These are phyloP conservation scores for Chloranthus sessilifolius DNA, from an alignment of 164 flowering plant genomes.

Conservation along the genomic window DNA sequence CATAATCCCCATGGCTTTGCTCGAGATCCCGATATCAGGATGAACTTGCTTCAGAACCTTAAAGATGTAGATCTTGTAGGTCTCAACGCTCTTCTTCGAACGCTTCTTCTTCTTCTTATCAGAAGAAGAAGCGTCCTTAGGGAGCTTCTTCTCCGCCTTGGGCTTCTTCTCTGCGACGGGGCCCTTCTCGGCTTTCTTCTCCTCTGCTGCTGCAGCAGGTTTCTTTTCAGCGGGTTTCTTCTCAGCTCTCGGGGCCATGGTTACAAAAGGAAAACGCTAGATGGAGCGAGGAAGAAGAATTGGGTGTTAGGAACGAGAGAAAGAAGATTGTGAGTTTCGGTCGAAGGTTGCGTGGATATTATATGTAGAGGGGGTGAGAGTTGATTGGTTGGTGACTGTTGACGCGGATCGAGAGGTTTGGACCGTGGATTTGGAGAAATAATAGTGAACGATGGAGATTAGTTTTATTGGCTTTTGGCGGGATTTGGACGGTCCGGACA, in stretches of 20 bases:
- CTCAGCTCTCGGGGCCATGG: slow-evolving; percentile 32
- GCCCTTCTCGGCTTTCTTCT: slow-evolving; percentile 24
- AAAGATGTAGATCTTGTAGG: slow-evolving; percentile 31
- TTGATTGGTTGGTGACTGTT: slow-evolving; percentile 17
- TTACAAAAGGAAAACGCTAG: neutral
- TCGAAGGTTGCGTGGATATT: neutral
- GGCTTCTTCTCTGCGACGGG: slow-evolving; percentile 24
- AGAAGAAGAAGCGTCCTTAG: slow-evolving; percentile 14
- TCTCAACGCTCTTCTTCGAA: slow-evolving; percentile 26
- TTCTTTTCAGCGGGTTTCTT: slow-evolving; percentile 29
- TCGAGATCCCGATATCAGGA: slow-evolving; percentile 30
- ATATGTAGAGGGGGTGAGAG: neutral
- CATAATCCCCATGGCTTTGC: slow-evolving; percentile 49
- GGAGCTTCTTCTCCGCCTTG: slow-evolving; percentile 25
- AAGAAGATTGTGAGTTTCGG: neutral
- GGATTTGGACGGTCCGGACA: neutral
- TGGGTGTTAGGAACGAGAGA: neutral
- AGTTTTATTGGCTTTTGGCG: neutral
- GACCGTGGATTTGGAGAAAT: slow-evolving; percentile 8
- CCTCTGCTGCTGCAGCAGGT: slow-evolving; percentile 16
- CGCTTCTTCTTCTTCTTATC: slow-evolving; percentile 35
- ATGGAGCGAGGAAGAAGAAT: neutral
- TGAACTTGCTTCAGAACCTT: slow-evolving; percentile 31
- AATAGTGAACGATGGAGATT: slow-evolving; percentile 7
- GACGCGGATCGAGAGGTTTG: slow-evolving; percentile 16